These are phyloP conservation scores for Magnolia officinalis DNA, from an alignment of 164 flowering plant species.

Conservation along the genomic window DNA sequence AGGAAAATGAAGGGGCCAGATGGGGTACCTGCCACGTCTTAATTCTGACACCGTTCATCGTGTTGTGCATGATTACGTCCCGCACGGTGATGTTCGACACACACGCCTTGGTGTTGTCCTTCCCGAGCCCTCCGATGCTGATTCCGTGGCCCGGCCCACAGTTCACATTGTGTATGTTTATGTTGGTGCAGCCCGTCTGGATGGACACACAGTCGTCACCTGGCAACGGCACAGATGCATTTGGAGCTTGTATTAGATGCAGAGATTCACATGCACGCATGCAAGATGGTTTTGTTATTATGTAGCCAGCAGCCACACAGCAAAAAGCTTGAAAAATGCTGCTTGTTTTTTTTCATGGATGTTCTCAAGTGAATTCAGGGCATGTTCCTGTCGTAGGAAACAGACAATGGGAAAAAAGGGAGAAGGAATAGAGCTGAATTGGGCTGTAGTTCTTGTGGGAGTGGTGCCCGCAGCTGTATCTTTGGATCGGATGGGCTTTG, in stretches of 20 bases:
- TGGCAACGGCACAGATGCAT: conserved; percentile 14
- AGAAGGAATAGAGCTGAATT: not conserved
- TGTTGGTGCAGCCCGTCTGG: conserved; percentile 39
- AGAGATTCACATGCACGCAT: not conserved
- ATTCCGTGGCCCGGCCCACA: conserved; percentile 58
- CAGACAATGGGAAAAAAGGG: not conserved
- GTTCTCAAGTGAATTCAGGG: not conserved
- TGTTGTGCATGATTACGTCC: conserved; percentile 30
- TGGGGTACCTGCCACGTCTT: conserved; percentile 54
- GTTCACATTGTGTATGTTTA: conserved; percentile 31
- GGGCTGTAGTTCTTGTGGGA: not conserved
- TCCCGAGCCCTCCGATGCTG: conserved; percentile 53
- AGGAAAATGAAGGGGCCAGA: not conserved
- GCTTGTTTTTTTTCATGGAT: not conserved
- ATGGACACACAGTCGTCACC: conserved; percentile 54
- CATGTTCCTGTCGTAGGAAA: not conserved
- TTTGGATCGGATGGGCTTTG: conserved; percentile 10
- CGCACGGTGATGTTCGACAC: conserved; percentile 47
- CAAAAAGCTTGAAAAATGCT: not conserved
- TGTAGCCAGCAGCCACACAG: not conserved
- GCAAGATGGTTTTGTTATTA: not conserved
- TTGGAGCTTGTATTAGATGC: not conserved
- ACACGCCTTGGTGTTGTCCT: conserved; percentile 42
- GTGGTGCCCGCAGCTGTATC: not conserved
- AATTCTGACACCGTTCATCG: conserved; percentile 44